Percentiles rank a stretch among this genome's conserved stretches.
phyloP scores from a whole-genome alignment of 106 monocot genomes.

The Platanthera guangdongensis region DNA sequence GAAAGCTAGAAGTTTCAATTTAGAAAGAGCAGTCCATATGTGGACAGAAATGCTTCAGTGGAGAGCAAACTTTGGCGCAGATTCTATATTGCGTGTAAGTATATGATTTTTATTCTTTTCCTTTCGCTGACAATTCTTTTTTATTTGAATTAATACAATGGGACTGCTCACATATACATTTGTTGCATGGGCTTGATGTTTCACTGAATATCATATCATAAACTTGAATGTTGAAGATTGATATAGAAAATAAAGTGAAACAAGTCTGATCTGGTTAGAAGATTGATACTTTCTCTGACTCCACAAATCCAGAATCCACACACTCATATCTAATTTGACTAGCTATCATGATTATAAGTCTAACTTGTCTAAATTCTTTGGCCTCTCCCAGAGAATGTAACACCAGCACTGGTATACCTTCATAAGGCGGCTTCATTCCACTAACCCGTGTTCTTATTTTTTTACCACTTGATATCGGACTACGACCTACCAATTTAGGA shows the following conservation, averaged over 20 bases:
- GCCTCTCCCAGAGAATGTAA: too few relatives aligned
- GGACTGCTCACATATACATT: too few relatives aligned
- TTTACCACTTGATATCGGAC: too few relatives aligned
- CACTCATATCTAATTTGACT: too few relatives aligned
- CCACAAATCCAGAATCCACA: background rate
- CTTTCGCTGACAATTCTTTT: too few relatives aligned
- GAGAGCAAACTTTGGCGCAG: constrained; percentile 55
- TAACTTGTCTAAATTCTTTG: too few relatives aligned
- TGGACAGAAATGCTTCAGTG: constrained; percentile 65
- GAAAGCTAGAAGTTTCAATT: constrained; percentile 51
- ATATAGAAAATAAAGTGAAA: background rate
- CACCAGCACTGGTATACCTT: too few relatives aligned
- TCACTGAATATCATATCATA: background rate
- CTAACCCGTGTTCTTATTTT: too few relatives aligned
- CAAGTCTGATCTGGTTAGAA: background rate
- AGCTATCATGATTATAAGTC: too few relatives aligned
- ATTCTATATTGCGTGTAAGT: constrained; percentile 49
- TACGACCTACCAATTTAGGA: too few relatives aligned
- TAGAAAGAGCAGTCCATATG: constrained; percentile 58
- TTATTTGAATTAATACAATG: background rate
- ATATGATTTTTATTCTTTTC: background rate
- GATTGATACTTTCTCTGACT: background rate
- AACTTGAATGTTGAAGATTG: background rate
- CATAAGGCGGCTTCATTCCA: too few relatives aligned
- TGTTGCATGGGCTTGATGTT: background rate